These are phyloP conservation scores for Pseudocercospora pini-densiflorae DNA, from an alignment of 2,329 filamentous ascomycete species.

Conservation along the genomic window DNA sequence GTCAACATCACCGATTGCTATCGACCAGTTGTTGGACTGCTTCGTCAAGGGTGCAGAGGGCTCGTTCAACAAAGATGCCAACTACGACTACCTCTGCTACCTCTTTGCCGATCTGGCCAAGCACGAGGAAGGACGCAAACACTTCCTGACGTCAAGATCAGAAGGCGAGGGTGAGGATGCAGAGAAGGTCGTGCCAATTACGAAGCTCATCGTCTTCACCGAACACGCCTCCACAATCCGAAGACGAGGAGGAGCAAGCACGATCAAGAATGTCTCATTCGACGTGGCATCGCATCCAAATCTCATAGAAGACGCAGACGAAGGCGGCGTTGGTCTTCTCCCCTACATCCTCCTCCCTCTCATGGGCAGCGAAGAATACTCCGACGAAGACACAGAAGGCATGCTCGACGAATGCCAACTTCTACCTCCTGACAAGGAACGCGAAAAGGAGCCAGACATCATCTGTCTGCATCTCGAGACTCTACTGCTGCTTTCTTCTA, in stretches of 20 bases:
- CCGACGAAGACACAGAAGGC: conserved; percentile 79
- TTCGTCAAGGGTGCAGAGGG: conserved; percentile 91
- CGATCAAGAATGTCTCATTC: conserved; percentile 93
- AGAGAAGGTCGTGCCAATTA: conserved; percentile 78
- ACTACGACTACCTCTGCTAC: conserved; percentile 93
- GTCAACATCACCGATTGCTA: conserved; percentile 70
- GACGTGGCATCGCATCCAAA: conserved; percentile 70
- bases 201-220: conserved; percentile 93
- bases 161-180: conserved; percentile 64
- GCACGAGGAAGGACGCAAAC: conserved; percentile 68
- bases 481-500: conserved; percentile 79
- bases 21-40: conserved; percentile 92
- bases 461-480: conserved; percentile 90
- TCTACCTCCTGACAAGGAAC: conserved; percentile 83
- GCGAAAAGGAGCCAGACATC: conserved; percentile 76
- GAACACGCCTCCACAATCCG: conserved; percentile 84
- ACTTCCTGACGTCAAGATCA: conserved; percentile 48
- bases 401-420: conserved; percentile 93
- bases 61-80: conserved; percentile 79
- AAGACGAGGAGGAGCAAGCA: conserved; percentile 91
- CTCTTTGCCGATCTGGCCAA: conserved; percentile 90
- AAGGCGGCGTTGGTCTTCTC: conserved; percentile 76
- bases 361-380: conserved; percentile 84
- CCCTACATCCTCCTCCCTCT: conserved; percentile 89
- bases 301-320: conserved; percentile 63